Conservation (phyloP, 202 grass and related monocot species). For the Carex sylvatica region DNA sequence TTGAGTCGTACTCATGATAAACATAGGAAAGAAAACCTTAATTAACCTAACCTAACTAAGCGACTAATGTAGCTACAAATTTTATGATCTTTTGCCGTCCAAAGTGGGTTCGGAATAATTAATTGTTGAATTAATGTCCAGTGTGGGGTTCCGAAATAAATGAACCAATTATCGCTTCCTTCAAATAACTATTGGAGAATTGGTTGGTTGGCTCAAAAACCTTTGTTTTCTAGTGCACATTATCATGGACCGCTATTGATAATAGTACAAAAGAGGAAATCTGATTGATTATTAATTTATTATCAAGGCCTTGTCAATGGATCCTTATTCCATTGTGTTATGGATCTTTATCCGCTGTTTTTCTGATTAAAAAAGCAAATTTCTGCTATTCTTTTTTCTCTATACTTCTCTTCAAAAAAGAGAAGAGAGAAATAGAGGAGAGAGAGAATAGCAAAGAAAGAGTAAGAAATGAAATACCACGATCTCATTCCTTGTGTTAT, state of each 20-base stretch:
- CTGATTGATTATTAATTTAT: background rate
- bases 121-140: background rate
- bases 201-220: constrained; percentile 4
- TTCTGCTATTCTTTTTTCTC: no score
- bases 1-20: background rate
- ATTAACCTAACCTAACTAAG: constrained; percentile 13
- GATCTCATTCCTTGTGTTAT: background rate
- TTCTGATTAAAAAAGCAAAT: no score
- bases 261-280: constrained; percentile 4
- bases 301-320: background rate
- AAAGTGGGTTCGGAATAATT: constrained; percentile 3
- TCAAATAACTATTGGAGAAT: constrained; percentile 1
- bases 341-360: no score
- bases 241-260: background rate
- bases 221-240: constrained; percentile 7
- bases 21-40: background rate
- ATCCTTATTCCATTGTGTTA: background rate
- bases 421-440: no score
- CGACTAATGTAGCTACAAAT: background rate
- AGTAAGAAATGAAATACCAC: no score
- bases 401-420: no score
- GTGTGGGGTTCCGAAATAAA: constrained; percentile 10
- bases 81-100: background rate
- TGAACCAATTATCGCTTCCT: constrained; percentile 4
- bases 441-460: no score